phyloP scores from a whole-genome alignment of 2,329 filamentous ascomycete genomes.

The Teratosphaeria destructans region DNA sequence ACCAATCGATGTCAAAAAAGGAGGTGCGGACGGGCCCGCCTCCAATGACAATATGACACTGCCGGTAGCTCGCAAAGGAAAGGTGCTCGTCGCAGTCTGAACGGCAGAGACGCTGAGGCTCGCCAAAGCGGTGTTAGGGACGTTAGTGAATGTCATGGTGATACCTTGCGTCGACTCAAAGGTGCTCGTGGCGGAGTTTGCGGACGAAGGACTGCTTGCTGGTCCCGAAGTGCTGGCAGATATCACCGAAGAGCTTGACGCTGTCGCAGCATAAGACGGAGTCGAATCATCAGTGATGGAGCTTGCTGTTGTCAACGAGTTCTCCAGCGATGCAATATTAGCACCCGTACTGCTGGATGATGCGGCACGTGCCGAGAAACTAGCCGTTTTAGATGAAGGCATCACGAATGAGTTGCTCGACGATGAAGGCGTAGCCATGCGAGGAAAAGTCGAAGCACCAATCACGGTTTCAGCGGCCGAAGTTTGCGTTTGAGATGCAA shows the following conservation, averaged over 20 bases:
- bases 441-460: background rate
- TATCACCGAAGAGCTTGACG: background rate
- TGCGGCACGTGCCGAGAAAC: background rate
- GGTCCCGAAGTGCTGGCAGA: background rate
- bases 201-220: background rate
- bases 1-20: conserved; percentile 20
- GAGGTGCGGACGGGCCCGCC: conserved; percentile 16
- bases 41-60: conserved; percentile 15
- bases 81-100: conserved; percentile 15
- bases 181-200: background rate
- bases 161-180: background rate
- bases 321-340: background rate
- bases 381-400: background rate
- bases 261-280: too few species aligned
- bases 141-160: conserved; percentile 7
- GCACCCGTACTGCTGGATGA: background rate
- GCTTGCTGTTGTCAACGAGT: background rate
- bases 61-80: conserved; percentile 11
- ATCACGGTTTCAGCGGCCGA: background rate
- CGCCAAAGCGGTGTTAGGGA: conserved; percentile 17
- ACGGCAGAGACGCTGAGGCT: conserved; percentile 20
- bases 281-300: background rate
- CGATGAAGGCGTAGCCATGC: background rate
- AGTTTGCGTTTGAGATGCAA: background rate
- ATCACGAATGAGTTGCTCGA: background rate